Base-by-base conservation (phyloP, 768 basidiomycete species). In the Russula dissimulans region DNA sequence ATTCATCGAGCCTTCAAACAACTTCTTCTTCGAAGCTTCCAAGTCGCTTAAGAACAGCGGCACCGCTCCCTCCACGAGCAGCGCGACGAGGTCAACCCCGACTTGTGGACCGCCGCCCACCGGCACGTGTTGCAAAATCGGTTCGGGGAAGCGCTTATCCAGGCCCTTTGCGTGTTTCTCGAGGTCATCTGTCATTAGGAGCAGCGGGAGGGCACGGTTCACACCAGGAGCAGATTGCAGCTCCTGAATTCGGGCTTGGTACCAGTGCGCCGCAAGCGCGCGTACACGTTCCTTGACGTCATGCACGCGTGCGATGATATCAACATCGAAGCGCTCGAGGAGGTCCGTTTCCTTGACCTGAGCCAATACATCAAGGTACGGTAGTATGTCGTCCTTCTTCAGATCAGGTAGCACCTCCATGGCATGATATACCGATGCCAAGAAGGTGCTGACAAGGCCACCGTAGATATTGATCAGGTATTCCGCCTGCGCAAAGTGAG, bases 91-190 rank as follows among this genome's bases (percentile, higher is more conserved):
- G 67, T 95, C 91, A 44, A 94, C 61, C 10, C 49, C 47, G 45
- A 36, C n/a, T 5, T 12, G 15, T 11, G 38, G 34, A 15, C 39
- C 39, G 5, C 46, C 54, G 18, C 29, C 46, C 42, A 15, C 48
- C 17, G 56, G 54, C 26, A 76, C 82, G 34, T 69, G 94, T 90
- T 85, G 87, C 36, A 94, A 77, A 22, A 97, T 70, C 36, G 91
- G 88, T 57, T 89, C 83, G 0, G 86, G 83, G 73, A 95, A 99
- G 59, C 87, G 82, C 71, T 93, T 92, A 71, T 94, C 89, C 38
- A 95, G 77, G 29, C 79, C 74, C 71, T 95, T 94, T 17, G 89
- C 83, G 41, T 78, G 75, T 71, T 92, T 95, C 77, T 95, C 92
- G 2, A 97, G 74, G 74, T 95, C 95, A 49, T 89, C 87, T 4